phyloP scores from a whole-genome alignment of 805 yeast genomes.

The Lachancea cidri region DNA sequence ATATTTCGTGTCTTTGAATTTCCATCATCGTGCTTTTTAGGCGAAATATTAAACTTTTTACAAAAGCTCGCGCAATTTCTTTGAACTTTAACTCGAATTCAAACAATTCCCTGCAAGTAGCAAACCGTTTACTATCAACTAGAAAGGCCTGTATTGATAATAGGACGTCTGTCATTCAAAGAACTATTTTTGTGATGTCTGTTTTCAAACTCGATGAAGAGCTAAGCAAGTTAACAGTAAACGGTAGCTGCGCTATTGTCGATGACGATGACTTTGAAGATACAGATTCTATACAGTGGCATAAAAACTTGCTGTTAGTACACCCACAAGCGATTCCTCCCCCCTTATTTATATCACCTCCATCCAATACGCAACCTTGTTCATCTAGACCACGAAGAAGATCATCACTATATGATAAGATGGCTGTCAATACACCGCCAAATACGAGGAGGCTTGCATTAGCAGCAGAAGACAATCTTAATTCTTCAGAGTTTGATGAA shows the following conservation, averaged over 20 bases:
- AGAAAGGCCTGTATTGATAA: neutral
- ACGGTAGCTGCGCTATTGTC: conserved; percentile 13
- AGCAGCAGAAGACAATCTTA: conserved; percentile 9
- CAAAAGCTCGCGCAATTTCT: too few relatives aligned
- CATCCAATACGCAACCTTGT: neutral
- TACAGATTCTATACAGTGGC: conserved; percentile 6
- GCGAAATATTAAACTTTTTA: too few relatives aligned
- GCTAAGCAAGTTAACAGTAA: conserved; percentile 10
- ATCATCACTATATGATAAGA: conserved; percentile 28
- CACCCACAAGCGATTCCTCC: conserved; percentile 6
- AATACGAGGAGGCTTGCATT: conserved; percentile 24
- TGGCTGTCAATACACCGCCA: conserved; percentile 26
- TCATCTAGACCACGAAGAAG: conserved; percentile 19
- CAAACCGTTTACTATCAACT: too few relatives aligned
- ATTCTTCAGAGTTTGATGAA: neutral
- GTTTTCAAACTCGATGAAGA: conserved; percentile 16
- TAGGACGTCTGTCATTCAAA: neutral
- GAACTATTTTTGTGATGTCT: conserved; percentile 4
- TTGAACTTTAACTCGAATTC: too few relatives aligned
- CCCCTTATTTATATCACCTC: neutral
- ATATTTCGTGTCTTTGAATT: too few relatives aligned
- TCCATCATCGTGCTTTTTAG: too few relatives aligned
- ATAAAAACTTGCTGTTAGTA: conserved; percentile 10
- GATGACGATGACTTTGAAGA: conserved; percentile 9
- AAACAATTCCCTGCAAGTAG: too few relatives aligned